Percentiles rank a stretch among this genome's conserved stretches.
Conservation (phyloP, 148 eudicot species). For the Gaultheria prostrata region DNA sequence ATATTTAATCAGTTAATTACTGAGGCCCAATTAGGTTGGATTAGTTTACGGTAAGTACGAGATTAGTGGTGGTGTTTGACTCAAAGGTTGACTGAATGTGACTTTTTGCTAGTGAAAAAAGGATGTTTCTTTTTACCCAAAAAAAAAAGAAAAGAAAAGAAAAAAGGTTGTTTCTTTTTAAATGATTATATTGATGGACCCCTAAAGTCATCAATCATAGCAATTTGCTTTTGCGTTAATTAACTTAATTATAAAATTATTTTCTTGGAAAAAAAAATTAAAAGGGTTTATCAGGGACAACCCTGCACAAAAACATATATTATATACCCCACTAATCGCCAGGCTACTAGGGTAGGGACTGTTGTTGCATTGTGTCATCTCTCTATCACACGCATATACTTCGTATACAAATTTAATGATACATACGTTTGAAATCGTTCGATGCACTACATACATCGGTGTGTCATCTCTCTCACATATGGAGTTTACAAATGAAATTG, state of each 20-base stretch:
- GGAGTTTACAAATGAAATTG: no score
- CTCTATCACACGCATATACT: not conserved
- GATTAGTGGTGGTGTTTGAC: constrained; percentile 13
- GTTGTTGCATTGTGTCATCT: not conserved
- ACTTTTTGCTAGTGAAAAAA: constrained; percentile 13
- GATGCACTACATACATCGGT: no score
- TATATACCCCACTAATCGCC: not conserved
- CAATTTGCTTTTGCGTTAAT: constrained; percentile 8
- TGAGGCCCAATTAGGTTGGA: no score
- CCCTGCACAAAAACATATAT: not conserved
- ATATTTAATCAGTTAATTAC: not conserved
- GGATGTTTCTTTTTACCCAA: constrained; percentile 11
- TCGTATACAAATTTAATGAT: no score
- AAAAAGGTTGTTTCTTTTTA: constrained; percentile 14
- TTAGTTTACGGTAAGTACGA: not conserved
- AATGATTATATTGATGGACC: constrained; percentile 15
- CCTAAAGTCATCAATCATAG: constrained; percentile 26
- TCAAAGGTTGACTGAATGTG: constrained; percentile 21
- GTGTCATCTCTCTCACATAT: no score
- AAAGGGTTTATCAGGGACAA: not conserved
- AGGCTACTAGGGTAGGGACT: constrained; percentile 7
- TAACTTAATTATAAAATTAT: not conserved
- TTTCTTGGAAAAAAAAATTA: not conserved
- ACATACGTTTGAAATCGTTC: no score
- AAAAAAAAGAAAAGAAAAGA: not conserved